Percentiles rank a stretch among this genome's conserved stretches.
Conservation (phyloP, 192 early-diverging fungal species). For the Dissophora globulifera region DNA sequence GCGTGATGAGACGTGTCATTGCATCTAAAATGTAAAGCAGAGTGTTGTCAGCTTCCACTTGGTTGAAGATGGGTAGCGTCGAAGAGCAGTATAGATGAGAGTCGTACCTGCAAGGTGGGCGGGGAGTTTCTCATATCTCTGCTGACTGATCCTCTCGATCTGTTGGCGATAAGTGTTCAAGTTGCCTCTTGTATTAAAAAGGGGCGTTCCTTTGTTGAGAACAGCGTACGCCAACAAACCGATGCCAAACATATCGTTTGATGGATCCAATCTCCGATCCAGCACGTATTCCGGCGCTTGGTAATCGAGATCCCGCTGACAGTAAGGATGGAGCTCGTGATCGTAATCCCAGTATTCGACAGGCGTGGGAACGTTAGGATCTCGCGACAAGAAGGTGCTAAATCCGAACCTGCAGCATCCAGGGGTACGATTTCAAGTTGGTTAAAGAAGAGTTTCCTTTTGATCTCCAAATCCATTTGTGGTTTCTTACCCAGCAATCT, state of each 20-base stretch:
- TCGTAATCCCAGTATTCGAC: conserved; percentile 63
- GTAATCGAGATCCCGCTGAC: conserved; percentile 61
- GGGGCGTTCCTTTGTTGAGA: conserved; percentile 73
- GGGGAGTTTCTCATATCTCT: conserved; percentile 60
- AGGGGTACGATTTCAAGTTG: too few relatives aligned
- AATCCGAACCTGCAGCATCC: conserved; percentile 74
- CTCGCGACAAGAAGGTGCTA: conserved; percentile 60
- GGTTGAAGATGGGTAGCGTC: too few relatives aligned
- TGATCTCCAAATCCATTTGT: not conserved
- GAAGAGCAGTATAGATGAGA: too few relatives aligned
- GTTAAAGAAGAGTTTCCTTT: too few relatives aligned
- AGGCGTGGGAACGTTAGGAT: conserved; percentile 41
- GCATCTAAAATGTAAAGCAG: conserved; percentile 31
- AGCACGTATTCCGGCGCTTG: conserved; percentile 77
- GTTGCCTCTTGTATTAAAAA: conserved; percentile 72
- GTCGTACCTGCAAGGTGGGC: conserved; percentile 63
- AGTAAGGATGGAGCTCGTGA: conserved; percentile 65
- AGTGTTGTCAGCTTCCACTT: too few relatives aligned
- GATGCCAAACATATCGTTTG: conserved; percentile 82
- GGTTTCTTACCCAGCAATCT: conserved; percentile 70
- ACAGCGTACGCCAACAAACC: conserved; percentile 81
- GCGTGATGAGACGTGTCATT: conserved; percentile 63
- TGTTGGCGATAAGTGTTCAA: conserved; percentile 70
- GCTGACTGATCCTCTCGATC: conserved; percentile 56
- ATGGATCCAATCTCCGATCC: conserved; percentile 60